phyloP scores from a whole-genome alignment of 805 yeast species.

The Saturnispora galanensis region DNA sequence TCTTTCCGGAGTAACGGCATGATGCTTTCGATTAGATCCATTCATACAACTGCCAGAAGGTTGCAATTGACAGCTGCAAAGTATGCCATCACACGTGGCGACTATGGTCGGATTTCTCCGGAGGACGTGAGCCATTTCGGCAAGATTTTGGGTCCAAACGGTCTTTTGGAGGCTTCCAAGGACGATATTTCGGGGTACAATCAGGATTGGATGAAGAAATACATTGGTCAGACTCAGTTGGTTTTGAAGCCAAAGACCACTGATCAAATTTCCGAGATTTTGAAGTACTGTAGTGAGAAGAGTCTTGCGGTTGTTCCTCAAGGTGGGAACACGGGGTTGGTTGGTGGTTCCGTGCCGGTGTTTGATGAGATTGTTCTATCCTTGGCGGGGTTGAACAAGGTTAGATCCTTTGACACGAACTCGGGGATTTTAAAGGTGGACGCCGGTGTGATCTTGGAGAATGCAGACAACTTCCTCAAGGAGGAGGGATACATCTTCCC shows the following conservation, averaged over 20 bases:
- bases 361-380: conserved; percentile 83
- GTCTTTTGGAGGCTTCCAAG: conserved; percentile 37
- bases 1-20: conserved; percentile 9
- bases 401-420: conserved; percentile 71
- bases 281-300: conserved; percentile 70
- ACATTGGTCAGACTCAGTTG: conserved; percentile 74
- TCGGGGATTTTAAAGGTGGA: conserved; percentile 84
- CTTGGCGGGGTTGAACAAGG: conserved; percentile 58
- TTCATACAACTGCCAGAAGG: background rate
- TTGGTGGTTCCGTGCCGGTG: conserved; percentile 88
- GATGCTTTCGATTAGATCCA: conserved; percentile 2
- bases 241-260: conserved; percentile 77
- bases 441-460: conserved; percentile 83
- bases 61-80: conserved; percentile 12
- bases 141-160: conserved; percentile 43
- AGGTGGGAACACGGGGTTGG: conserved; percentile 95
- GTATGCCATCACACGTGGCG: conserved; percentile 11
- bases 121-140: conserved; percentile 55
- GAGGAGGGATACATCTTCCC: conserved; percentile 90
- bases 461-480: conserved; percentile 67
- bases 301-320: conserved; percentile 86
- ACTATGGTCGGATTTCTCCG: conserved; percentile 30
- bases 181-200: conserved; percentile 66
- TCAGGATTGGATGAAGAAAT: conserved; percentile 92
- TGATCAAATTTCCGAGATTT: conserved; percentile 64